Percentiles rank a stretch among this genome's conserved stretches.
Evolutionary conservation across 2,329 filamentous ascomycete genomes (phyloP).

Genomic region (Exserohilum rostratum): DNA sequence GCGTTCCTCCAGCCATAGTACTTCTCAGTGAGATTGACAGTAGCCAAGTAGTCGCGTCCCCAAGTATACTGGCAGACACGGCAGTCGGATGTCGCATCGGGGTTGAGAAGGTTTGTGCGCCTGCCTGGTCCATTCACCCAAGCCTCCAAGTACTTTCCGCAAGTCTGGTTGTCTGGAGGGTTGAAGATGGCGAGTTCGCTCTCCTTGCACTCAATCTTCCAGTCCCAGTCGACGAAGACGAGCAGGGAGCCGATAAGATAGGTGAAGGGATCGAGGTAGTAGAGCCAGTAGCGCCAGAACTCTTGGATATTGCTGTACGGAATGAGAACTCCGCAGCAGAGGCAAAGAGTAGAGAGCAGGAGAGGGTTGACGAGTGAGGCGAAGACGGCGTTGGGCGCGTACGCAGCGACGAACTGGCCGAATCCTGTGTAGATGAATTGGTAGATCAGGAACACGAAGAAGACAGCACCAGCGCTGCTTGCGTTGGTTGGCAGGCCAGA

Average conservation of each 20-base stretch:
- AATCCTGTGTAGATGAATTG: constrained; percentile 65
- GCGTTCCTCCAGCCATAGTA: constrained; percentile 72
- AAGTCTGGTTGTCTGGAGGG: constrained; percentile 60
- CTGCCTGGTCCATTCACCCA: constrained; percentile 21
- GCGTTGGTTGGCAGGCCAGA: constrained; percentile 38
- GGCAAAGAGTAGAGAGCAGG: constrained; percentile 26
- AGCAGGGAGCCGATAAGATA: constrained; percentile 52
- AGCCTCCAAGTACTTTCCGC: constrained; percentile 57
- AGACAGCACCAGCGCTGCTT: constrained; percentile 61
- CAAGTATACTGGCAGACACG: constrained; percentile 65
- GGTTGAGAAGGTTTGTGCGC: constrained; percentile 63
- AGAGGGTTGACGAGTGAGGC: constrained; percentile 60
- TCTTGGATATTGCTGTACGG: constrained; percentile 65
- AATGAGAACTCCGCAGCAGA: constrained; percentile 64
- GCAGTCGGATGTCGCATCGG: constrained; percentile 62
- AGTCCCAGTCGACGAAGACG: constrained; percentile 50
- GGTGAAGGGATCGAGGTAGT: constrained; percentile 52
- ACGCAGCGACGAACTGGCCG: constrained; percentile 62
- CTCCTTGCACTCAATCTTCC: constrained; percentile 46
- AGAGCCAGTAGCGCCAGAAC: constrained; percentile 67
- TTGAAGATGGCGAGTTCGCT: constrained; percentile 52
- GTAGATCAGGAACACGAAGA: constrained; percentile 62
- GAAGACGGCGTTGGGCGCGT: constrained; percentile 52
- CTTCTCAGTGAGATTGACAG: constrained; percentile 65
- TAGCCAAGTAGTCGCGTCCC: constrained; percentile 66